Evolutionary conservation across 1,284 basidiomycete species (phyloP).

Genomic region (Coniferiporia sulphurascens): DNA sequence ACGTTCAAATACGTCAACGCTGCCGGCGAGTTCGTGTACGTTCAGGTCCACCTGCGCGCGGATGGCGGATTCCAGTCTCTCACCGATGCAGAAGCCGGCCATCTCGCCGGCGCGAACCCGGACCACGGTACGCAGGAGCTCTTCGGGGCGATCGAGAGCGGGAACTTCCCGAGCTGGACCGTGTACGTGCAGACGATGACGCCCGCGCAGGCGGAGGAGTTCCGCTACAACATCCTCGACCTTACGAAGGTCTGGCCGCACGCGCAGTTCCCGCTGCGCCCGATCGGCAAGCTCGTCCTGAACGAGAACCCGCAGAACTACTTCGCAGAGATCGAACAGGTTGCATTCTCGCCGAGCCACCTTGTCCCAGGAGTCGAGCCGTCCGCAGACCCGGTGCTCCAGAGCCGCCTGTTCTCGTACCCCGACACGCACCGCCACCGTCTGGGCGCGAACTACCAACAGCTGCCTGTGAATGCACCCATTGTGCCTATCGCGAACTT

Average conservation of each 20-base stretch:
- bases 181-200: conserved; percentile 91
- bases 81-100: conserved; percentile 48
- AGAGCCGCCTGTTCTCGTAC: conserved; percentile 93
- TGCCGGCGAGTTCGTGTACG: conserved; percentile 79
- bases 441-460: conserved; percentile 82
- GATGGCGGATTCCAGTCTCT: conserved; percentile 81
- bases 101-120: conserved; percentile 69
- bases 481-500: conserved; percentile 76
- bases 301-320: conserved; percentile 86
- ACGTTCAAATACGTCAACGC: conserved; percentile 87
- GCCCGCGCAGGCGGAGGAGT: conserved; percentile 81
- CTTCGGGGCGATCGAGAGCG: conserved; percentile 76
- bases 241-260: conserved; percentile 91
- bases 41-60: conserved; percentile 74
- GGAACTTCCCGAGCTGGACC: conserved; percentile 77
- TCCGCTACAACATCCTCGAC: conserved; percentile 86
- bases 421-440: conserved; percentile 91
- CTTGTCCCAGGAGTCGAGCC: conserved; percentile 84
- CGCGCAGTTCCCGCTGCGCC: conserved; percentile 79
- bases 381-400: conserved; percentile 85
- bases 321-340: conserved; percentile 84
- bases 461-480: conserved; percentile 87
- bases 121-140: conserved; percentile 77
- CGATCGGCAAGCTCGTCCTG: conserved; percentile 81
- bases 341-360: conserved; percentile 85